Base-by-base conservation (phyloP, 352 stramenopile genomes). In the Globisporangium radiosum region DNA sequence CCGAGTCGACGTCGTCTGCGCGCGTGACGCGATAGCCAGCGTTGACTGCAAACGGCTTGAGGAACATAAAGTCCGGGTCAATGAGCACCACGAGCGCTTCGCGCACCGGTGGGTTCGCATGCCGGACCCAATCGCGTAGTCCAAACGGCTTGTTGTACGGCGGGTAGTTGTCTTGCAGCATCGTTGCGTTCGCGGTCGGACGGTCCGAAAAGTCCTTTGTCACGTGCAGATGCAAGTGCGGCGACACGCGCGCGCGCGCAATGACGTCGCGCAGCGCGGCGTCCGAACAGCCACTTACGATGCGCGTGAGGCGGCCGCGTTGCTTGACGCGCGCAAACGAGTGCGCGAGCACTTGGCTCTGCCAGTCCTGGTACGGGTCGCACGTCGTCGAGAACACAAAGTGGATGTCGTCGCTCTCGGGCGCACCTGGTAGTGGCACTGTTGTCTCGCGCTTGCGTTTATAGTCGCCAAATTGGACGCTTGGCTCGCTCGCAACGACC, bases 371-470 rank as follows among this genome's bases (percentile, higher is more conserved):
- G 33, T 78, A 66, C 0, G 72, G 57, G 19, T 80, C 69, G 51
- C 85, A 94, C 0, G 76, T 78, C 11, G 80, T 87, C 4, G 72
- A 75, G 58, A 90, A 91, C 1, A 92, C 85, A 52, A 92, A 92
- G 54, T 94, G 80, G 15, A 91, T 47, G 13, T 88, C 72, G 13
- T 92, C 71, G 55, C 78, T 87, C 25, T 64, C 65, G 45, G 65
- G 51, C 54, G 84, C 63, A 0, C 69, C 77, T 33, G 74, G 60
- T 33, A 49, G 63, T 10, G 51, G 38, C 3, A 11, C 43, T 40
- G 63, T 54, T 14, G 57, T 15, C 19, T 33, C 25, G 25, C 25
- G 25, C 25, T 33, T 33, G 25, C 25, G 25, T 33, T 33, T 33
- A 33, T 33, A 33, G 25, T 80, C 62, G 11, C 76, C 76, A 49